Evolutionary conservation across 441 rosid genomes (phyloP).

Genomic region (Metrosideros polymorpha): DNA sequence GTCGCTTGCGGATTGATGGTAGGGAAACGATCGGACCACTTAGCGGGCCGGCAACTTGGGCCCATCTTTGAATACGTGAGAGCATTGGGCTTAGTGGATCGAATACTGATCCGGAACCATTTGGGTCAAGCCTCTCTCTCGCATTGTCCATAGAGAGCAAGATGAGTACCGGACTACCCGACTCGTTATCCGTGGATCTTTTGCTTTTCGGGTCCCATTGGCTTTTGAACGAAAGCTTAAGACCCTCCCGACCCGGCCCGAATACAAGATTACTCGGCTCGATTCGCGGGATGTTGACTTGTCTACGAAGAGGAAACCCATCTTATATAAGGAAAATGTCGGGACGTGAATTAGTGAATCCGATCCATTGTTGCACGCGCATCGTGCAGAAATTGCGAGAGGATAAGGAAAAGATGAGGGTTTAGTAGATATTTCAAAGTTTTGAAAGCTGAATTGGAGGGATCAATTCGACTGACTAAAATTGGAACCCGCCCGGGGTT

Average conservation of each 20-base stretch:
- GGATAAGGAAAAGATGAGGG: no score
- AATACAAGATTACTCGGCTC: background rate
- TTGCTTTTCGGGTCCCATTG: background rate
- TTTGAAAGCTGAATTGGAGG: accelerated
- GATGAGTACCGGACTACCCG: background rate
- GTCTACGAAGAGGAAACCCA: background rate
- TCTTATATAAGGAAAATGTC: background rate
- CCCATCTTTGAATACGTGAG: background rate
- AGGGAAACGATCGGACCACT: background rate
- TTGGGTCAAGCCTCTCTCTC: background rate
- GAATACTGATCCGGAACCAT: background rate
- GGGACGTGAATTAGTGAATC: background rate
- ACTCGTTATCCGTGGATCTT: background rate
- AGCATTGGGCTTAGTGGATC: background rate
- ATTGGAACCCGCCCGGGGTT: background rate
- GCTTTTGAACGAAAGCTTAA: background rate
- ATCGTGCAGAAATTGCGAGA: no score
- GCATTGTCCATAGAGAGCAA: background rate
- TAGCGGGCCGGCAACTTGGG: background rate
- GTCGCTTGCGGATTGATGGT: background rate
- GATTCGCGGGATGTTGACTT: background rate
- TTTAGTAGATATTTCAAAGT: background rate
- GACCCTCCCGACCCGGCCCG: background rate
- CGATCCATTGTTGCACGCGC: background rate
- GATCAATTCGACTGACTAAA: background rate